Base-by-base conservation (phyloP, 2,329 filamentous ascomycete genomes). In the Cladorrhinum sp. region DNA sequence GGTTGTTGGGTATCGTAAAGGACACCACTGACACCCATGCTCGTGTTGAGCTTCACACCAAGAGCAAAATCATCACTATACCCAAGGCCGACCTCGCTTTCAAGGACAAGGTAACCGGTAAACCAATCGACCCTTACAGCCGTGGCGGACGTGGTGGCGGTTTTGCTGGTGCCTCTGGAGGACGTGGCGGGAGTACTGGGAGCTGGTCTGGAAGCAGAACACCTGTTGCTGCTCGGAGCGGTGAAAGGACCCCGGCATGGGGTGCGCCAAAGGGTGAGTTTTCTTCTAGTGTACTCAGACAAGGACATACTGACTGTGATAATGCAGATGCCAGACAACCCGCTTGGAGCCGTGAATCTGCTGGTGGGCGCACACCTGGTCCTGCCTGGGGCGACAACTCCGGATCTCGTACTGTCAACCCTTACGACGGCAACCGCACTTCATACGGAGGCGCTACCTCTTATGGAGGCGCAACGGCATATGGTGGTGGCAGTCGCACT, bases 1-100 rank as follows among this genome's bases (percentile, higher is more conserved):
- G 93, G 59, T 81, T 97, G 49, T 80, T 98, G 48, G 95, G 95
- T 68, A 96, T 97, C 66, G 93, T 99, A 68, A 97, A 96, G 73
- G 93, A 98, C 72, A 90, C 93, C 0, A 96, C 91, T 6, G 93
- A 96, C 68, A 85, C 85, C 2, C 86, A 90, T 69, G 93, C 92
- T 27, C 89, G 93, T 64, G 90, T 99, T 48, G 95, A 99, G 76
- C 79, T 99, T 41, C 93, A 98, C 72, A 93, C 93, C 5, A 96
- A 96, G 79, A 91, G 88, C 77, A 98, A 97, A 80, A 89, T 91
- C 16, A 86, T 98, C 63, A 92, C 89, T 7, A 85, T 98, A 36
- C 84, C 87, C 20, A 96, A 96, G 72, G 87, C 90, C 10, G 85
- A 89, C 60, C 78, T 99, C n/a, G 85, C 85, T 23, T 90, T 96